Evolutionary conservation across 495 filamentous ascomycete genomes (phyloP).

Genomic region (Amorphotheca resinae): DNA sequence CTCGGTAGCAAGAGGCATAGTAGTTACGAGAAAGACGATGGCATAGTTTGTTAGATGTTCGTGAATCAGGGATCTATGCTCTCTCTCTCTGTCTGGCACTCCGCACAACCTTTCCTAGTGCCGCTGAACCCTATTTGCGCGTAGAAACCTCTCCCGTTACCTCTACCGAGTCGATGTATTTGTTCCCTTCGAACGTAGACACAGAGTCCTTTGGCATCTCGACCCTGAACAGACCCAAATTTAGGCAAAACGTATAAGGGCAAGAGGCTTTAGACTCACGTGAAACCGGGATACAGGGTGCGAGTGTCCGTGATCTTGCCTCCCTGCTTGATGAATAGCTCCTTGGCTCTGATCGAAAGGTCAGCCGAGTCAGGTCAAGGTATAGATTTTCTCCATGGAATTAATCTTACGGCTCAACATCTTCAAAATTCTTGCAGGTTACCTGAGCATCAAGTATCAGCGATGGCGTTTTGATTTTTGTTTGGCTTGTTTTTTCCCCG

Average conservation of each 20-base stretch:
- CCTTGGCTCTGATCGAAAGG: conserved; percentile 50
- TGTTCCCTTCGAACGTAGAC: conserved; percentile 44
- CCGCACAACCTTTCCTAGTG: too few relatives aligned
- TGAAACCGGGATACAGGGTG: conserved; percentile 78
- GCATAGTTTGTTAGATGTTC: too few relatives aligned
- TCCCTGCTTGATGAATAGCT: conserved; percentile 52
- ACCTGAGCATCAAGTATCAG: too few relatives aligned
- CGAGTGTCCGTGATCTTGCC: conserved; percentile 76
- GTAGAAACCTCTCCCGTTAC: conserved; percentile 55
- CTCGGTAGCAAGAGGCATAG: too few relatives aligned
- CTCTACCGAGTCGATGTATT: conserved; percentile 64
- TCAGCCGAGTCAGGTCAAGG: not conserved
- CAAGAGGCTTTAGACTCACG: conserved; percentile 41
- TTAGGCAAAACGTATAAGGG: not conserved
- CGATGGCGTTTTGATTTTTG: too few relatives aligned
- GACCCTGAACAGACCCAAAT: conserved; percentile 39
- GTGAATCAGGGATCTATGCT: too few relatives aligned
- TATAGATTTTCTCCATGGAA: too few relatives aligned
- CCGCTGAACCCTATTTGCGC: too few relatives aligned
- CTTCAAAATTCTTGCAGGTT: conserved; percentile 1
- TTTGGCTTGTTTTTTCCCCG: too few relatives aligned
- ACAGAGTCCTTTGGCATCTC: conserved; percentile 57
- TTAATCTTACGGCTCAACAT: conserved; percentile 12
- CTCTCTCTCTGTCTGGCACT: too few relatives aligned
- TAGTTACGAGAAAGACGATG: too few relatives aligned